Base-by-base conservation (phyloP, 2,329 filamentous ascomycete species). In the Ceratocystis diversiconidia region DNA sequence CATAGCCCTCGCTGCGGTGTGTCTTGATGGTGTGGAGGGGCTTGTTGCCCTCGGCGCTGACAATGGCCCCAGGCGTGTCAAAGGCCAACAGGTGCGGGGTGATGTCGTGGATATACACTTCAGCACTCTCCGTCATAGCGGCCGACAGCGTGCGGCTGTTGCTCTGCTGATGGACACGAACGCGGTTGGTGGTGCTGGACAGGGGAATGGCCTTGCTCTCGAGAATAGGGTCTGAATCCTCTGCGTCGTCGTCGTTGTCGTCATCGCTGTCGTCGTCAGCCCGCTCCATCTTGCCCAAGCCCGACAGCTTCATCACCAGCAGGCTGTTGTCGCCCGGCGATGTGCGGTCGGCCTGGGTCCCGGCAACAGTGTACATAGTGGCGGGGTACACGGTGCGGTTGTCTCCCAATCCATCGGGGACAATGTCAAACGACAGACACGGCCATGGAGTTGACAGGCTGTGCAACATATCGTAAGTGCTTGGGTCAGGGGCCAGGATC, bases 381-480 rank as follows among this genome's bases (percentile, higher is more conserved):
- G 91, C 90, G 30, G 94, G 94, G 76, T 95, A 99, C n/a, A 87
- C 86, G 75, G 87, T 95, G 73, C 94, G 87, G 75, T 90, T 86
- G 73, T 96, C 88, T 70, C 94, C 94, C 19, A 99, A 82, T 63
- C 81, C 80, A 76, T 99, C 94, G 71, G 82, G 86, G 69, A 99
- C 77, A 68, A 99, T 87, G 74, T 97, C 94, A 76, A 96, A 96
- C 1, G 92, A 97, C 17, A 99, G 82, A 74, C 94, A 99, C 2
- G 94, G 94, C 94, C 94, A 99, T 0, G 91, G 91, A 6, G 92
- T 92, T 75, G 88, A 94, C 69, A 99, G 83, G 68, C 85, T 90
- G 79, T 99, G 94, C 67, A 99, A 85, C 91, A 99, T 95, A 74
- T 96, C 88, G 79, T 99, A 99, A 5, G 92, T 92, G n/a, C 89